phyloP scores from a whole-genome alignment of 78 protist genomes.

The Pigoraptor vietnamica region DNA sequence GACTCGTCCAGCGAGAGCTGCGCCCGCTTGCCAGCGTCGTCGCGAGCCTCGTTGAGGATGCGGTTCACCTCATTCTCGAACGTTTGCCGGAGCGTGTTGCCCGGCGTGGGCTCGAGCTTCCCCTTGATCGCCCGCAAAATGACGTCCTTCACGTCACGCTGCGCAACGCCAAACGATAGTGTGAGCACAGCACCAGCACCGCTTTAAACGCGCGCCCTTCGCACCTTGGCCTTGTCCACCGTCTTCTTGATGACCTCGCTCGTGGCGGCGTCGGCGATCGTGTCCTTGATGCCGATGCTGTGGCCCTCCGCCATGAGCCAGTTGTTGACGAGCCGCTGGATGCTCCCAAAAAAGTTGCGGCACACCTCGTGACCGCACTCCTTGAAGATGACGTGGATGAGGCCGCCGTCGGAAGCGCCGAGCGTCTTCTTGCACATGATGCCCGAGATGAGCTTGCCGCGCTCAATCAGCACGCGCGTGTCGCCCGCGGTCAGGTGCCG shows the following conservation, averaged over 20 bases:
- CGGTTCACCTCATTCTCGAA: constrained; percentile 93
- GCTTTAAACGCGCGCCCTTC: too few relatives aligned
- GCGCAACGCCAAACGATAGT: background rate
- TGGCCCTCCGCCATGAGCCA: constrained; percentile 90
- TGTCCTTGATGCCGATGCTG: constrained; percentile 94
- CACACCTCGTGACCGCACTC: constrained; percentile 88
- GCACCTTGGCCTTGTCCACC: constrained; percentile 38
- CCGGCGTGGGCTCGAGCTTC: constrained; percentile 82
- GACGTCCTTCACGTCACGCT: constrained; percentile 50
- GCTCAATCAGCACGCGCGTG: constrained; percentile 80
- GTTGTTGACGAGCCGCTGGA: constrained; percentile 80
- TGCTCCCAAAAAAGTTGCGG: constrained; percentile 62
- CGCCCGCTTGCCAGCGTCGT: constrained; percentile 69
- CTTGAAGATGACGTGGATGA: constrained; percentile 85
- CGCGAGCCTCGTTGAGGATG: constrained; percentile 87
- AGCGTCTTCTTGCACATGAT: constrained; percentile 72
- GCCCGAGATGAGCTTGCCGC: constrained; percentile 86
- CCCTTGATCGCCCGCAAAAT: constrained; percentile 55
- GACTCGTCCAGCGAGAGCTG: background rate
- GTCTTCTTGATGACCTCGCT: background rate
- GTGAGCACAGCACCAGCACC: too few relatives aligned
- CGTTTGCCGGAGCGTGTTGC: constrained; percentile 78
- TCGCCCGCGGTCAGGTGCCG: constrained; percentile 57
- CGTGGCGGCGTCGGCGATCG: constrained; percentile 86
- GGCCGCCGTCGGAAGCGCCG: constrained; percentile 59